Evolutionary conservation across 2,329 filamentous ascomycete species (phyloP), one percentile per base, ranked within the genome.

Genomic region (Trichoderma sp.): DNA sequence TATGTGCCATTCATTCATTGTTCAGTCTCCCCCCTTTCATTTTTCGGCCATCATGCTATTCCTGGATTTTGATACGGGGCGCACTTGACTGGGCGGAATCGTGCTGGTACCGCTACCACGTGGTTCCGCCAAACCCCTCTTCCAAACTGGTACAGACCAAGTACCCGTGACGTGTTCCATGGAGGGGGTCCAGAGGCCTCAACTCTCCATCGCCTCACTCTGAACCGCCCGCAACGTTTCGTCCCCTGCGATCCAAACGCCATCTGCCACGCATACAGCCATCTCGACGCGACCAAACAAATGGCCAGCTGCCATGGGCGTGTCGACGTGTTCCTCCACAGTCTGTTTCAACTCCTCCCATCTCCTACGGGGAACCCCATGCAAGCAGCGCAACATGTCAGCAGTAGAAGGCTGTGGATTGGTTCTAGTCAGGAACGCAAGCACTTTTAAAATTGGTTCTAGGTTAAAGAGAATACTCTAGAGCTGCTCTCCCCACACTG

Each of bases 161-260:
- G 65, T 67, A 67, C 65, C 65, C 35, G 65, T 67, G 65, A 67
- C 67, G 52, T 65, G 50, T 56, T 29, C 60, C 52, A 29, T 32
- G 60, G 67, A 57, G 67, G 67, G 67, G 67, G 52, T 19, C 29
- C 29, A 29, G 29, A 63, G 45, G 37, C 63, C 39, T 25, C 68
- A 54, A 69, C 68, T 69, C 71, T 70, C 70, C 54, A 59, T 54
- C 52, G 68, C 72, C 57, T 67, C 67, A 66, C 65, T 39, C 57
- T 52, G 52, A n/a, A 45, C 22, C 13, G 61, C 25, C 50, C 61
- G 35, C 52, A 65, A 27, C 61, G 35, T 56, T 48, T 56, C 61
- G 19, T 19, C 45, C 59, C 59, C 59, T 63, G 59, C 52, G 52
- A 56, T 65, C 61, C 61, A 65, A 65, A 65, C 61, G 61, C 52